Percentiles rank a stretch among this genome's conserved stretches.
These are phyloP conservation scores for Suhomyces bolitotheri DNA, from an alignment of 1,139 yeast species.

Conservation along the genomic window DNA sequence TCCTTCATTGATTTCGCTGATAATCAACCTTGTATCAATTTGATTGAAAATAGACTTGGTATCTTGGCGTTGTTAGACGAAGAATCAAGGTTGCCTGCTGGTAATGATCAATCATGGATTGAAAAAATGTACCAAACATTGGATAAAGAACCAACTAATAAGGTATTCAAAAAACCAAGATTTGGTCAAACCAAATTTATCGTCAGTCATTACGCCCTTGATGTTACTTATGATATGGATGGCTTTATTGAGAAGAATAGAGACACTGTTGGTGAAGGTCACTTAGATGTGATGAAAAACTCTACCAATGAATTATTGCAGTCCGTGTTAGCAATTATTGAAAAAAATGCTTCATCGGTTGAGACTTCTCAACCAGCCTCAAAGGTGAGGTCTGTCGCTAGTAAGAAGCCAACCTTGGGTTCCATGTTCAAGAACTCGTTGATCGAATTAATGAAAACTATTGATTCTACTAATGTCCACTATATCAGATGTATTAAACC, in stretches of 20 bases:
- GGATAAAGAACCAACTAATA: conserved; percentile 74
- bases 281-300: conserved; percentile 75
- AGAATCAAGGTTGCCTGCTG: conserved; percentile 93
- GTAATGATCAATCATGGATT: conserved; percentile 90
- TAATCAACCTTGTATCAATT: conserved; percentile 94
- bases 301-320: conserved; percentile 66
- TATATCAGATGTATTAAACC: conserved; percentile 98
- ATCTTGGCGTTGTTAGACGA: conserved; percentile 87
- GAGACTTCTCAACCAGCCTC: conserved; percentile 40
- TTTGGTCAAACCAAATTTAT: conserved; percentile 90
- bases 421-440: conserved; percentile 90
- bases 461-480: conserved; percentile 91
- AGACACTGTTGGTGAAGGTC: conserved; percentile 97
- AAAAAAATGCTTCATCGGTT: conserved; percentile 57
- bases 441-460: conserved; percentile 89
- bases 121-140: conserved; percentile 86
- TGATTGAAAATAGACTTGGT: conserved; percentile 89
- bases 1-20: conserved; percentile 94
- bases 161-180: conserved; percentile 89
- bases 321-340: conserved; percentile 64
- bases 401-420: conserved; percentile 89
- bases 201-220: conserved; percentile 92
- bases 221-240: conserved; percentile 87
- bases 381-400: conserved; percentile 45
- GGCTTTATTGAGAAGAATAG: conserved; percentile 97